A percentile compares a stretch with the other conserved stretches of the same genome.
Conservation (phyloP, 768 basidiomycete species). For the Leccinum broughii region DNA sequence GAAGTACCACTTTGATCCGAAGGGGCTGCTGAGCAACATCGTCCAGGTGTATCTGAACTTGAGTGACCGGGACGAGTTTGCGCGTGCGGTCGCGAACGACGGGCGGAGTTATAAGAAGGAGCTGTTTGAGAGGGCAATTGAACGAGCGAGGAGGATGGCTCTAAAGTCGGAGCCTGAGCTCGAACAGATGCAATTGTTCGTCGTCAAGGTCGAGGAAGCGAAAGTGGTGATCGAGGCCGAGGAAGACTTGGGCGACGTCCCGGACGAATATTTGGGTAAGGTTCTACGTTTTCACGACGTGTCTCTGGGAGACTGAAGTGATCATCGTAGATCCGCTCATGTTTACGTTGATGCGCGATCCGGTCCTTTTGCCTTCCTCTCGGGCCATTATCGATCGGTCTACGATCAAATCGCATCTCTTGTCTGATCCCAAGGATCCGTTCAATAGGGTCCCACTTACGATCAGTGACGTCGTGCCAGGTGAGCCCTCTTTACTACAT, state of each 20-base stretch:
- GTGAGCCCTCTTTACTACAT: conserved; percentile 44
- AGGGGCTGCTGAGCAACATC: conserved; percentile 78
- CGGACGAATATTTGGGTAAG: conserved; percentile 93
- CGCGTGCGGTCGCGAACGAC: conserved; percentile 87
- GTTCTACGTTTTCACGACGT: conserved; percentile 25
- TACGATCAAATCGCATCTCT: conserved; percentile 92
- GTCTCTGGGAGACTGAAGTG: background rate
- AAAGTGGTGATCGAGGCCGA: conserved; percentile 82
- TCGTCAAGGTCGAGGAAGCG: conserved; percentile 79
- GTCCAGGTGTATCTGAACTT: conserved; percentile 90
- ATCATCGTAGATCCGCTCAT: conserved; percentile 73
- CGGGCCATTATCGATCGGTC: conserved; percentile 76
- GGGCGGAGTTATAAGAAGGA: conserved; percentile 87
- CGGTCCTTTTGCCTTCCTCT: conserved; percentile 87
- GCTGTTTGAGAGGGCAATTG: conserved; percentile 77
- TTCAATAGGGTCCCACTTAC: conserved; percentile 88
- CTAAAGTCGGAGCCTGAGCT: conserved; percentile 83
- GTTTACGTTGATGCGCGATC: conserved; percentile 93
- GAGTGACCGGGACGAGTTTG: conserved; percentile 75
- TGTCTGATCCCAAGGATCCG: conserved; percentile 91
- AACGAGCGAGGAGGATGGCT: conserved; percentile 56
- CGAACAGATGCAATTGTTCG: conserved; percentile 64
- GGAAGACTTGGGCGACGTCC: conserved; percentile 88
- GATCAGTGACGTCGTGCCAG: conserved; percentile 75
- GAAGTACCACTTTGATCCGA: conserved; percentile 88